Evolutionary conservation across 2,329 filamentous ascomycete genomes (phyloP).

Genomic region (Fusarium sambucinum): DNA sequence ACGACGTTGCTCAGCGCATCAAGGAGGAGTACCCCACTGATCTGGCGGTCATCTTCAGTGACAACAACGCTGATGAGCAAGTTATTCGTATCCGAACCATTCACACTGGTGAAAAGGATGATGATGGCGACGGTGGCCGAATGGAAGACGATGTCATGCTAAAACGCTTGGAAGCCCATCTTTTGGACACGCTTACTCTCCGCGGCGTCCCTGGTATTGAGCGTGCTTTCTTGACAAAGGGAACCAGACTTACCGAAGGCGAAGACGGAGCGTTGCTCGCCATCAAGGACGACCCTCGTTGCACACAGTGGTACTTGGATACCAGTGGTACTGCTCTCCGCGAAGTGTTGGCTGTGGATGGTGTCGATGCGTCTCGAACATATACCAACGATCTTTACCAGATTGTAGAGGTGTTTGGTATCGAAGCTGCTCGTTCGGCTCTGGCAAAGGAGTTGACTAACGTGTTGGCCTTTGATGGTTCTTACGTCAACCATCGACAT

Average conservation of each 20-base stretch:
- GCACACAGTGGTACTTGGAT: constrained; percentile 95
- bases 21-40: constrained; percentile 89
- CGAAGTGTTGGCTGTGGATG: constrained; percentile 85
- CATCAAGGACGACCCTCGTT: constrained; percentile 78
- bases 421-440: constrained; percentile 90
- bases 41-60: constrained; percentile 93
- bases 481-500: constrained; percentile 99
- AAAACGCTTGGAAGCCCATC: constrained; percentile 90
- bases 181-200: constrained; percentile 90
- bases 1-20: constrained; percentile 90
- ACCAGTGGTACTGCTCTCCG: constrained; percentile 91
- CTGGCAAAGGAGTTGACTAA: constrained; percentile 89
- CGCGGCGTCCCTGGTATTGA: constrained; percentile 91
- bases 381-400: constrained; percentile 98
- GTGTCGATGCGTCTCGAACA: constrained; percentile 86
- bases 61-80: constrained; percentile 96
- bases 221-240: constrained; percentile 91
- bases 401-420: constrained; percentile 93
- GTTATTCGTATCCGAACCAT: constrained; percentile 93
- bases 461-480: constrained; percentile 97
- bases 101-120: constrained; percentile 73
- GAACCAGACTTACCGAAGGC: constrained; percentile 74
- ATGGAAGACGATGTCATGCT: constrained; percentile 92
- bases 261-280: constrained; percentile 79
- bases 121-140: constrained; percentile 67